Base-by-base conservation (phyloP, 768 basidiomycete species). In the Piloderma croceum region DNA sequence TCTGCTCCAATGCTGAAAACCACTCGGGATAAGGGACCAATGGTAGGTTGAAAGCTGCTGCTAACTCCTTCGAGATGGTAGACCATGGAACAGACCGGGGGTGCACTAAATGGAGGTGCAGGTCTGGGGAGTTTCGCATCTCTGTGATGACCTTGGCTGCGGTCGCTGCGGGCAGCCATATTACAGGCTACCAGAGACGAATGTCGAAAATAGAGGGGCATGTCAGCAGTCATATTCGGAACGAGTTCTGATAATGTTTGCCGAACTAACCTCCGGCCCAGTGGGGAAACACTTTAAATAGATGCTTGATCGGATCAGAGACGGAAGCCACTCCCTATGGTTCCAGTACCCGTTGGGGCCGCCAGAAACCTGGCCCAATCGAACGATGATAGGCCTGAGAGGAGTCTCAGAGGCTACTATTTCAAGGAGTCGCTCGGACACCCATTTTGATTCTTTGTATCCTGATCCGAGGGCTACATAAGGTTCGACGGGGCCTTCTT, bases 301-400 rank as follows among this genome's bases (percentile, higher is more conserved):
- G 3, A 34, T 23, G 2, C 47, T 41, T 5, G 54, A 52, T 31
- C 56, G 51, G 27, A 66, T 50, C 5, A 69, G 31, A 25, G 51
- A 44, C 17, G 68, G 65, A 27, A 69, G 35, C 64, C 68, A 69
- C 33, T 69, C 67, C 7, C 38, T 39, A 17, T 42, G 22, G 41
- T 57, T 62, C 67, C 67, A 69, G 3, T 45, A 41, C 2, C 67
- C 67, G 22, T 53, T 54, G 1, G 31, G 29, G 15, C 49, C 57
- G n/a, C 66, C 67, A 24, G 48, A 41, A 0, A 68, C 43, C 47
- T 67, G 67, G 2, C 66, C 66, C 17, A 66, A 46, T 6, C 66
- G 55, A 5, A 66, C 51, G n/a, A 55, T 47, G 3, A 45, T 29
- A 9, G 51, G 21, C 15, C 40, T 38, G n/a, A 60, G 21, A 2